Conservation (phyloP, 129 eudicot genomes). For the Calendula officinalis region DNA sequence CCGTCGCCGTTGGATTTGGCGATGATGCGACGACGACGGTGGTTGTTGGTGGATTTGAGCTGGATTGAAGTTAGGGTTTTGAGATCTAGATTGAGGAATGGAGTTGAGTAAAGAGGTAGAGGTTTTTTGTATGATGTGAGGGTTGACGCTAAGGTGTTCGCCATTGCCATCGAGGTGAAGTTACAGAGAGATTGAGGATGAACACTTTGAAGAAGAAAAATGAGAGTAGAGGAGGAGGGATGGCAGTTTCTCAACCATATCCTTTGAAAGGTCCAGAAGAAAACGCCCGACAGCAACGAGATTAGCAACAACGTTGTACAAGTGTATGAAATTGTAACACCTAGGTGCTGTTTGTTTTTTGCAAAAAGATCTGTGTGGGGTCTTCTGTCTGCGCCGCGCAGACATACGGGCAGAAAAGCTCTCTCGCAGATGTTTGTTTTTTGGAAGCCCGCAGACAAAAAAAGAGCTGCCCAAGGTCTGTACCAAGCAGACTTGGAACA, state of each 20-base stretch:
- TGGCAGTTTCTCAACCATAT: conserved; percentile 27
- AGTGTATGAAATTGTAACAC: too few species aligned
- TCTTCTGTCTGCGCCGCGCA: too few species aligned
- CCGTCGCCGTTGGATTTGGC: conserved; percentile 48
- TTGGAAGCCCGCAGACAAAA: too few species aligned
- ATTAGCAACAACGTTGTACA: not conserved
- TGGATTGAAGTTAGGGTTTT: conserved; percentile 29
- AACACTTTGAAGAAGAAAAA: not conserved
- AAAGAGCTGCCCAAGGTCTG: too few species aligned
- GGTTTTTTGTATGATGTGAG: conserved; percentile 19
- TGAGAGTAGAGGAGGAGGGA: not conserved
- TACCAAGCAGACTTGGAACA: too few species aligned
- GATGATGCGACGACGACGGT: conserved; percentile 29
- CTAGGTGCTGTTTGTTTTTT: too few species aligned
- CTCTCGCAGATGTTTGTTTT: too few species aligned
- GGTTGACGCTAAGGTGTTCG: conserved; percentile 42
- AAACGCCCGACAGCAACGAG: conserved; percentile 14
- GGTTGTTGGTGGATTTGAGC: conserved; percentile 21
- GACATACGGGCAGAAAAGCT: too few species aligned
- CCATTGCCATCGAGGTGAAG: conserved; percentile 38
- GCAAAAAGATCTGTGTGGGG: too few species aligned
- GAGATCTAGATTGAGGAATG: conserved; percentile 21
- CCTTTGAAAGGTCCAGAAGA: conserved; percentile 28
- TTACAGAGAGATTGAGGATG: conserved; percentile 4
- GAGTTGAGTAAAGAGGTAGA: conserved; percentile 24